Base-by-base conservation (phyloP, 306 rosid species). In the Abrus precatorius region DNA sequence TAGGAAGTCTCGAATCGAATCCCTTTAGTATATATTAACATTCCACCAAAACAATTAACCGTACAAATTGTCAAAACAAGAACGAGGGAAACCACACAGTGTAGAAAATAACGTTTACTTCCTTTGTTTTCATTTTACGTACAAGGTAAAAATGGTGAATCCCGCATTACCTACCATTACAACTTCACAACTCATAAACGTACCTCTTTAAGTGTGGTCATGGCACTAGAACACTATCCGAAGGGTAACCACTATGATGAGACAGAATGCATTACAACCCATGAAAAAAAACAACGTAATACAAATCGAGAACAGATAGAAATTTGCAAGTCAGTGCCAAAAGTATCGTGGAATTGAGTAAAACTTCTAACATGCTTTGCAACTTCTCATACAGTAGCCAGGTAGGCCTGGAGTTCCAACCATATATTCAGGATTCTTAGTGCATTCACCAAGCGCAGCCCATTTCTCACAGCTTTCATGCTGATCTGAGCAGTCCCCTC, bases 361-460 rank as follows among this genome's bases (percentile, higher is more conserved):
- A 75, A 74, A 48, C 28, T 14, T 32, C 50, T 90, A 91, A 78
- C 98, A 95, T 45, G 86, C 86, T 80, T 91, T 91, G 74, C 99
- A 95, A 85, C 98, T 95, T 87, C 86, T 89, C 82, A 85, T 88
- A 76, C 99, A 95, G 85, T 89, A 93, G 61, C 99, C 99, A 74
- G 97, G 96, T 78, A 90, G 93, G 41, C 85, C 96, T 1, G 84
- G 49, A 77, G 96, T 69, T 69, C 99, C 99, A 67, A 95, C 69
- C 99, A 95, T 93, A 48, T 93, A 96, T 80, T 92, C 97, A 1
- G 50, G 74, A 85, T 93, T 96, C 45, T 85, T 92, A 32, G 90
- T 84, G 90, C 99, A 96, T 88, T 96, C 98, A 29, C 98, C 97
- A 59, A 96, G 93, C 33, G 88, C 91, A 62, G 99, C 97, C 98